Conservation (phyloP, 2,329 filamentous ascomycete genomes). For the Alternaria angustiovoidea region DNA sequence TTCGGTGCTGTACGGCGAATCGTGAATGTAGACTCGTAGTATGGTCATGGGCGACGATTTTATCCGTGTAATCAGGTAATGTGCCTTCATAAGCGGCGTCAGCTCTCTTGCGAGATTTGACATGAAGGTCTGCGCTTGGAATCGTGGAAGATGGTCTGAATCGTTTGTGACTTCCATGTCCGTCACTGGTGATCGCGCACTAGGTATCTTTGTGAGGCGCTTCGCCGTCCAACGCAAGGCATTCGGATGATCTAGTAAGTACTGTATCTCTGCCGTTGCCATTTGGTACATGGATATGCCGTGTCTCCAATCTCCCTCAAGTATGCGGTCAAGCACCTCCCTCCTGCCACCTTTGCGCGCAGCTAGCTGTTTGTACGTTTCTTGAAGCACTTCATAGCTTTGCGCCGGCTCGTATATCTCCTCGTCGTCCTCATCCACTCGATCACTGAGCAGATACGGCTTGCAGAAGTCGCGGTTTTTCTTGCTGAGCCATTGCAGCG, state of each 20-base stretch:
- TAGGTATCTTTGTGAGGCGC: constrained; percentile 52
- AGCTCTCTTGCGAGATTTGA: constrained; percentile 77
- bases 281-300: constrained; percentile 64
- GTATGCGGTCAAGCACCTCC: constrained; percentile 63
- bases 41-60: constrained; percentile 73
- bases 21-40: constrained; percentile 79
- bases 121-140: constrained; percentile 83
- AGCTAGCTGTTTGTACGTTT: constrained; percentile 53
- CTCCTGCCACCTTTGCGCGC: constrained; percentile 60
- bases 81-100: constrained; percentile 80
- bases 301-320: constrained; percentile 65
- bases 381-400: constrained; percentile 71
- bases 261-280: constrained; percentile 63
- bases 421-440: constrained; percentile 59
- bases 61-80: constrained; percentile 81
- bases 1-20: constrained; percentile 77
- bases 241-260: constrained; percentile 62
- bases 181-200: constrained; percentile 31
- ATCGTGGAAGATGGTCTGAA: constrained; percentile 65
- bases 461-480: constrained; percentile 66
- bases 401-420: constrained; percentile 74
- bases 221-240: constrained; percentile 63
- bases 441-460: constrained; percentile 62
- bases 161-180: constrained; percentile 52
- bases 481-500: constrained; percentile 78